phyloP scores from a whole-genome alignment of 495 filamentous ascomycete species.

The Baudoinia panamericana region DNA sequence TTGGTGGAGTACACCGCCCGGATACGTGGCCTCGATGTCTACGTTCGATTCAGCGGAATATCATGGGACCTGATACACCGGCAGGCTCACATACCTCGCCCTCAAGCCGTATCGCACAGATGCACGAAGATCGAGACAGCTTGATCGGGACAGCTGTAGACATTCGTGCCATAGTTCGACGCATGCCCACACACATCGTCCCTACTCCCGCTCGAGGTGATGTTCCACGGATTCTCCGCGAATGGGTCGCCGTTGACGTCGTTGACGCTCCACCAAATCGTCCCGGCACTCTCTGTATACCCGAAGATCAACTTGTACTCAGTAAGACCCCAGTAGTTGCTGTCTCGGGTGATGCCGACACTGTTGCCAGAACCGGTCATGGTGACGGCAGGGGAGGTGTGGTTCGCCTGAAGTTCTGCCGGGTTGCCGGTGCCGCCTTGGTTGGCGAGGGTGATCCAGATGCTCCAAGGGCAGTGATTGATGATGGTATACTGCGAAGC shows the following conservation, averaged over 20 bases:
- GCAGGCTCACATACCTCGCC: too few species aligned
- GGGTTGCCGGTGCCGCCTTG: background rate
- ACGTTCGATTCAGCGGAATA: too few species aligned
- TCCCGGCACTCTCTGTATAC: background rate
- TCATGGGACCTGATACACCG: too few species aligned
- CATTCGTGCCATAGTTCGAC: constrained; percentile 2
- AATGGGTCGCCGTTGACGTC: constrained; percentile 9
- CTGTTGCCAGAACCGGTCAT: constrained; percentile 14
- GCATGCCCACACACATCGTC: constrained; percentile 7
- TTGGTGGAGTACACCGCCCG: background rate
- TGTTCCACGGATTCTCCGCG: constrained; percentile 1
- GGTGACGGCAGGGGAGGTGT: too few species aligned
- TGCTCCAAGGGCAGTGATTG: constrained; percentile 8
- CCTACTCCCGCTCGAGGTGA: constrained; percentile 9
- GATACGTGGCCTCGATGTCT: background rate
- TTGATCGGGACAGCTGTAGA: constrained; percentile 7
- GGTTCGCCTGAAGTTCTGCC: constrained; percentile 1
- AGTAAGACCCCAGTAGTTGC: constrained; percentile 1
- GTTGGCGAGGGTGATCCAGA: constrained; percentile 5
- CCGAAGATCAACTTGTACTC: constrained; percentile 8
- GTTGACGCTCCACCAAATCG: constrained; percentile 14
- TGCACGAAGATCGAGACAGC: constrained; percentile 7
- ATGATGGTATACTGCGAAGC: constrained; percentile 5
- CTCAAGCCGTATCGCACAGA: constrained; percentile 3
- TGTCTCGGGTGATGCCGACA: constrained; percentile 5